Evolutionary conservation across 2,329 filamentous ascomycete species (phyloP), one percentile per base, ranked within the genome.

Genomic region (Fonsecaea nubica): DNA sequence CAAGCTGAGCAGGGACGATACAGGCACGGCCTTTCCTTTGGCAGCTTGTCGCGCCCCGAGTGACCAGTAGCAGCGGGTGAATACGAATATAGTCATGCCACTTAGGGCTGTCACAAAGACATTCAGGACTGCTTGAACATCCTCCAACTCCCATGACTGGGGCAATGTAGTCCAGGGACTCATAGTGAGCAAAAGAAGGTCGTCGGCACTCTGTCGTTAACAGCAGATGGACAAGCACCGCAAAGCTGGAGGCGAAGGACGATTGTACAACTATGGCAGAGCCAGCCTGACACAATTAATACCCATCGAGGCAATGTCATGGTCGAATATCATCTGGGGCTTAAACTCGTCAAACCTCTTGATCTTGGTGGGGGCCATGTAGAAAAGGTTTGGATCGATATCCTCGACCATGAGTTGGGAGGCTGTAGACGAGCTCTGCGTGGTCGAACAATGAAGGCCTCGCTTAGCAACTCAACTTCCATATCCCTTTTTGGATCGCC

Each of bases 41-140:
- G 53, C 55, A 35, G 66, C 64, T 10, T 62, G 36, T 12, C 55
- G 52, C 58, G 61, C 61, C 15, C 64, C 52, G 32, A 53, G 12
- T 32, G 58, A 40, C 64, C 67, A 69, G 64, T 58, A 64, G 18
- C 54, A 53, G 8, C 64, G 67, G 5, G 62, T 61, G 36, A 67
- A 66, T 13, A 64, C 64, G n/a, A 64, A 69, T 30, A 69, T 36
- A 15, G 48, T 53, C 33, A 62, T 36, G 36, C 63, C 66, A 35
- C 66, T 63, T 1, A 69, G 42, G 18, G 62, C 40, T n/a, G 59
- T 61, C 54, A 69, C 63, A 21, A 69, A 53, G 42, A 69, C 61
- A 38, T 69, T 69, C 25, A 69, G 59, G 13, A 40, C 64, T 30
- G 64, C 66, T 52, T 69, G 66, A 13, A 69, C 66, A 61, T 69